Conservation (phyloP, 2,329 filamentous ascomycete genomes). For the Diatrype stigma region DNA sequence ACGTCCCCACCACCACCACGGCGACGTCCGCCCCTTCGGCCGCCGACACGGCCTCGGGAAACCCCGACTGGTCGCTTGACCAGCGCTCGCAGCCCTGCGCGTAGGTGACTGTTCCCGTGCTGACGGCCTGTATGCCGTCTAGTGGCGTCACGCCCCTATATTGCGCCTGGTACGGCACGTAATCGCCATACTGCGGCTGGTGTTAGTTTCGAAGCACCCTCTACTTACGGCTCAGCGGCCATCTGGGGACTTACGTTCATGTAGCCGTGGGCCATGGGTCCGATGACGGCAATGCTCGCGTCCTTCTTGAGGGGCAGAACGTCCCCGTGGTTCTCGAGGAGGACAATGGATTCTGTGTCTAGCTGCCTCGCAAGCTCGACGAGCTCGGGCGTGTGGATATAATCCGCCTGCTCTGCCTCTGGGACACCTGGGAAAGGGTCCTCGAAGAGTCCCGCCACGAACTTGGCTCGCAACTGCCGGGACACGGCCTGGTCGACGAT, state of each 20-base stretch:
- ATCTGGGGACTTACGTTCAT: conserved; percentile 56
- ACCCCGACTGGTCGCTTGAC: conserved; percentile 66
- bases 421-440: conserved; percentile 60
- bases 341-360: conserved; percentile 59
- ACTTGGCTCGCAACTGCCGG: conserved; percentile 63
- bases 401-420: conserved; percentile 47
- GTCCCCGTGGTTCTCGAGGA: conserved; percentile 55
- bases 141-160: conserved; percentile 65
- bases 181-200: conserved; percentile 61
- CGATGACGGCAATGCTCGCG: conserved; percentile 68
- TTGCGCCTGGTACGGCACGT: conserved; percentile 62
- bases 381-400: conserved; percentile 59
- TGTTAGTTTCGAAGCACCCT: conserved; percentile 16
- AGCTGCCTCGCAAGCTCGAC: conserved; percentile 58
- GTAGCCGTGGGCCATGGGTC: conserved; percentile 68
- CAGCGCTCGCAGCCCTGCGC: conserved; percentile 69
- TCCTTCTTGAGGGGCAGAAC: conserved; percentile 54
- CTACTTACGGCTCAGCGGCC: conserved; percentile 15
- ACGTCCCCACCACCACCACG: conserved; percentile 70
- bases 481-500: conserved; percentile 64
- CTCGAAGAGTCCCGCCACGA: conserved; percentile 67
- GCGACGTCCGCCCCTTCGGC: conserved; percentile 66
- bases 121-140: conserved; percentile 61
- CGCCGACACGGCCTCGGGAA: conserved; percentile 60
- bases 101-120: conserved; percentile 59